Evolutionary conservation across 2,329 filamentous ascomycete species (phyloP).

Genomic region (Calonectria ilicicola): DNA sequence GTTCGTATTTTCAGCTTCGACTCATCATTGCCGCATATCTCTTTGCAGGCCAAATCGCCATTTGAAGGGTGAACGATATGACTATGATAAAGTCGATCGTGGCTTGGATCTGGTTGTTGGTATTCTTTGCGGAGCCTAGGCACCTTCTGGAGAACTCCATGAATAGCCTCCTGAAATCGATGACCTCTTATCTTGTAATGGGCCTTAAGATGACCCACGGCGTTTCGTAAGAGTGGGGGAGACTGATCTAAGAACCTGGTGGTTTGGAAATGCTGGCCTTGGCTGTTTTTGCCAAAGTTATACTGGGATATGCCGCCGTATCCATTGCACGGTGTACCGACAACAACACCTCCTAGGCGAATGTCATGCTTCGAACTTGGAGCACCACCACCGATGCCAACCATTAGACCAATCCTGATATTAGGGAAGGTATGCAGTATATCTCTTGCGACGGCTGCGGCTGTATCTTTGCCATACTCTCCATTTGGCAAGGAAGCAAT

Average conservation of each 20-base stretch:
- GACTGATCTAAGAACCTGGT: constrained; percentile 27
- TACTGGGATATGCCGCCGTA: constrained; percentile 35
- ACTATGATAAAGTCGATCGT: background rate
- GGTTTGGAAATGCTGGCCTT: constrained; percentile 17
- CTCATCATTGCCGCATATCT: background rate
- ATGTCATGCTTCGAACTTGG: constrained; percentile 48
- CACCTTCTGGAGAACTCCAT: background rate
- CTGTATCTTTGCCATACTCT: too few relatives aligned
- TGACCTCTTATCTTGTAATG: background rate
- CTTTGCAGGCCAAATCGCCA: background rate
- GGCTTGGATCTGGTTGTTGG: background rate
- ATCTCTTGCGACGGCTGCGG: background rate
- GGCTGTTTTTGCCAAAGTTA: constrained; percentile 34
- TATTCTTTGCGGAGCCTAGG: background rate
- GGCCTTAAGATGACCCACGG: background rate
- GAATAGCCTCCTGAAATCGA: background rate
- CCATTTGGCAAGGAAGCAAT: too few relatives aligned
- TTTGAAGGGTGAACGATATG: background rate
- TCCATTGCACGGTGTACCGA: constrained; percentile 5
- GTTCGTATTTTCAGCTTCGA: background rate
- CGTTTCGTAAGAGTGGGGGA: background rate
- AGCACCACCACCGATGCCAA: constrained; percentile 42
- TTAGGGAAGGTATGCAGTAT: constrained; percentile 30
- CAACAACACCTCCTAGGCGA: constrained; percentile 40
- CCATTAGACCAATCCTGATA: constrained; percentile 40